A percentile compares a stretch with the other conserved stretches of the same genome.
Conservation (phyloP, 768 basidiomycete species). For the Xerocomellus intermedius region DNA sequence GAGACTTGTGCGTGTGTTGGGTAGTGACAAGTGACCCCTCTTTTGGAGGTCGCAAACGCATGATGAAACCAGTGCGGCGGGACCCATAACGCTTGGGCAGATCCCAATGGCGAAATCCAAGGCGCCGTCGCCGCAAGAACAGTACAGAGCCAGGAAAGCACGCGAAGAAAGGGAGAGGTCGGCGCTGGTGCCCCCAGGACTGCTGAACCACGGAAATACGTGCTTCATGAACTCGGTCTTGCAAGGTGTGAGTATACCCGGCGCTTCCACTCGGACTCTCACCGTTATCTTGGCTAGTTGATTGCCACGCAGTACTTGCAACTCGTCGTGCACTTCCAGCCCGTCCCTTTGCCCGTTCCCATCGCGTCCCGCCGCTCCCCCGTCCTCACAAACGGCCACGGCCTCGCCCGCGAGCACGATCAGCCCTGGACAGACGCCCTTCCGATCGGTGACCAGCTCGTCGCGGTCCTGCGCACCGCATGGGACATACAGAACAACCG, state of each 20-base stretch:
- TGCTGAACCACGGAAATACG: conserved; percentile 82
- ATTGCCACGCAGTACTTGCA: conserved; percentile 64
- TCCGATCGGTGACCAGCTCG: conserved; percentile 69
- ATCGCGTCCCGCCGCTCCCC: conserved; percentile 57
- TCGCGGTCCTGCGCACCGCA: conserved; percentile 56
- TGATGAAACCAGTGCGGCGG: no score
- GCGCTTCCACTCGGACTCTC: background rate
- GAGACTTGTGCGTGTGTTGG: conserved; percentile 52
- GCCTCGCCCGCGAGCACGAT: conserved; percentile 49
- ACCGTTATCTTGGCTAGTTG: conserved; percentile 40
- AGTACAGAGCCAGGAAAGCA: conserved; percentile 54
- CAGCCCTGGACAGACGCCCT: conserved; percentile 56
- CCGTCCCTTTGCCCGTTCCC: conserved; percentile 42
- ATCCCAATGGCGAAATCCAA: conserved; percentile 49
- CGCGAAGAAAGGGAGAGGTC: conserved; percentile 61
- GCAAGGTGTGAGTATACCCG: conserved; percentile 67
- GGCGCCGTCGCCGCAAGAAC: conserved; percentile 58
- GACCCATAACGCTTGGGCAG: no score
- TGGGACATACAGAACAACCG: conserved; percentile 60
- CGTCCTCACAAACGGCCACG: conserved; percentile 62
- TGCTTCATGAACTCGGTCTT: conserved; percentile 97
- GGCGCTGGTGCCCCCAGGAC: conserved; percentile 67
- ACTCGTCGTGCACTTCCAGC: conserved; percentile 54
- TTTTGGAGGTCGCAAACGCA: background rate
- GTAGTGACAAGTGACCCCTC: conserved; percentile 23